phyloP scores from a whole-genome alignment of 2,329 filamentous ascomycete species.

The Lasiodiplodia sp. region DNA sequence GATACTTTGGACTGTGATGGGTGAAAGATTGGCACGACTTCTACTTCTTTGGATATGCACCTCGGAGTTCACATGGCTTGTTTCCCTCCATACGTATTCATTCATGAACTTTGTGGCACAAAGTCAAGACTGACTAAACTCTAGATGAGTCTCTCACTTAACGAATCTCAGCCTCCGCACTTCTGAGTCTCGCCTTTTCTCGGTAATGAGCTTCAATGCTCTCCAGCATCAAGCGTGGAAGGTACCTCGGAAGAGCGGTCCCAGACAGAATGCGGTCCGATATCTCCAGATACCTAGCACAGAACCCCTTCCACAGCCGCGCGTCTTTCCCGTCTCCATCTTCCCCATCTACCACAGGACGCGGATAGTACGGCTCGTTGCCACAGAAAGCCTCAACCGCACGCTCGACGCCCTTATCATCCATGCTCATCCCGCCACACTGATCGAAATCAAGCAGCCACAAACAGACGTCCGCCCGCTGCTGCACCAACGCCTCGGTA shows the following conservation, averaged over 20 bases:
- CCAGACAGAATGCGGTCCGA: not conserved
- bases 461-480: conserved; percentile 28
- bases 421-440: conserved; percentile 57
- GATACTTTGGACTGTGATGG: no score
- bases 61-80: no score
- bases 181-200: not conserved
- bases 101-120: no score
- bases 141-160: no score
- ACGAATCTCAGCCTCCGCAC: no score
- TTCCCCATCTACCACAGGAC: not conserved
- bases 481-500: not conserved
- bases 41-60: no score
- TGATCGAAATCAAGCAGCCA: conserved; percentile 65
- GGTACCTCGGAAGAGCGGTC: not conserved
- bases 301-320: not conserved
- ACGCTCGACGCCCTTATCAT: conserved; percentile 50
- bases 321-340: not conserved
- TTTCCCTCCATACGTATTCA: no score
- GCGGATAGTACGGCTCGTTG: conserved; percentile 62
- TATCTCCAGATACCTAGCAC: not conserved
- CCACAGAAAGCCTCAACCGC: conserved; percentile 55
- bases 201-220: not conserved
- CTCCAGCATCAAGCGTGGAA: conserved; percentile 2
- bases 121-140: no score
- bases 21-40: no score